Conservation (phyloP, 345 rosid genomes). For the Heritiera littoralis region DNA sequence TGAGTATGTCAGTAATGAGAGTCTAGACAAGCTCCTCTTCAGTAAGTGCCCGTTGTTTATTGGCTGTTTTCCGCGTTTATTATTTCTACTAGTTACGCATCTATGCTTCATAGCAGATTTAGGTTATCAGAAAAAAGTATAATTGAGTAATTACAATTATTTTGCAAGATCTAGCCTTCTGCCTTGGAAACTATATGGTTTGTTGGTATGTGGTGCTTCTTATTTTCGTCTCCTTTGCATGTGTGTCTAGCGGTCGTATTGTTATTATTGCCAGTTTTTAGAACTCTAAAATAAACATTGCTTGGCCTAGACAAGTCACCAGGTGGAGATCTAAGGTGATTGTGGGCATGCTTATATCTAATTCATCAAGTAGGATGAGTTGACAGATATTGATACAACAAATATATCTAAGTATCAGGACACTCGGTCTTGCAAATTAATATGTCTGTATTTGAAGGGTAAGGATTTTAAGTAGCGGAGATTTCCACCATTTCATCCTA, state of each 20-base stretch:
- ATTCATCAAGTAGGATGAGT: neutral
- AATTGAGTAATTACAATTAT: neutral
- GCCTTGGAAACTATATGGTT: neutral
- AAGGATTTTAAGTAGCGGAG: too few relatives aligned
- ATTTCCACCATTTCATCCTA: too few relatives aligned
- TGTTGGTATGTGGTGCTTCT: neutral
- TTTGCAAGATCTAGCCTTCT: neutral
- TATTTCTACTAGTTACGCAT: neutral
- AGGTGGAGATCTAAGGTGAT: neutral
- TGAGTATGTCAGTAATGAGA: slow-evolving; percentile 77
- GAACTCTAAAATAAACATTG: neutral
- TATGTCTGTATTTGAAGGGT: too few relatives aligned
- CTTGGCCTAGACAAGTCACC: neutral
- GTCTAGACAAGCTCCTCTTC: slow-evolving; percentile 94
- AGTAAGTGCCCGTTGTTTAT: slow-evolving; percentile 50
- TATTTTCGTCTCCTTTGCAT: neutral
- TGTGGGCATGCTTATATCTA: neutral
- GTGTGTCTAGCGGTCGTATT: neutral
- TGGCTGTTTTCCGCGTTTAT: neutral
- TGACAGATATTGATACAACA: neutral
- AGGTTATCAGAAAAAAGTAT: neutral
- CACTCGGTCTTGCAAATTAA: neutral
- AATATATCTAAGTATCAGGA: neutral
- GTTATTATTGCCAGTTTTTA: neutral
- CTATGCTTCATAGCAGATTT: slow-evolving; percentile 1